Evolutionary conservation across 495 filamentous ascomycete species (phyloP).

Genomic region (Friedmanniomyces simplex): DNA sequence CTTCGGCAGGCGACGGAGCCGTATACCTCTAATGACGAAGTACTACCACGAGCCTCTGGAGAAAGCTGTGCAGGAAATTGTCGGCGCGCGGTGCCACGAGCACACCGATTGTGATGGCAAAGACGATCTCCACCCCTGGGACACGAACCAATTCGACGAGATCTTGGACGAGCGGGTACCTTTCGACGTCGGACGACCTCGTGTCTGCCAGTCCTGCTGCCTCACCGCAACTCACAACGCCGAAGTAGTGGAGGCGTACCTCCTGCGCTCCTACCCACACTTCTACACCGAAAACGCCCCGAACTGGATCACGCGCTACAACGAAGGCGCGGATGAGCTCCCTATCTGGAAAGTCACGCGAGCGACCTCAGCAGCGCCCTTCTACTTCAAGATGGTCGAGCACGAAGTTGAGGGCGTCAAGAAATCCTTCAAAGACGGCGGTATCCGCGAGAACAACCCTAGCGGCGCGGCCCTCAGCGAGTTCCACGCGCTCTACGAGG

Average conservation of each 20-base stretch:
- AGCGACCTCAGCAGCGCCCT: constrained; percentile 43
- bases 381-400: constrained; percentile 39
- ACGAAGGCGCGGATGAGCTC: constrained; percentile 34
- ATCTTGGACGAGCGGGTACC: neutral
- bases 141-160: constrained; percentile 11
- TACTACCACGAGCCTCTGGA: constrained; percentile 36
- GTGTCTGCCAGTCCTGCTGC: constrained; percentile 28
- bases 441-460: constrained; percentile 37
- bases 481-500: constrained; percentile 29
- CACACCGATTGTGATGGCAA: constrained; percentile 29
- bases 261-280: constrained; percentile 35
- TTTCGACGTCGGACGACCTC: constrained; percentile 11
- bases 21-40: constrained; percentile 33
- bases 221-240: constrained; percentile 34
- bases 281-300: constrained; percentile 28
- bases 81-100: constrained; percentile 28
- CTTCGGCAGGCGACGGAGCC: constrained; percentile 33
- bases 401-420: constrained; percentile 25
- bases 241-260: constrained; percentile 31
- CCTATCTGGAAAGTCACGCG: constrained; percentile 43
- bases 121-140: constrained; percentile 33
- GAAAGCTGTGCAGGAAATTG: constrained; percentile 34
- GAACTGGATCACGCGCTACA: constrained; percentile 33
- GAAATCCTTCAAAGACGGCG: constrained; percentile 35
- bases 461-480: constrained; percentile 32